Percentiles rank a stretch among this genome's conserved stretches.
These are phyloP conservation scores for Geotrichum cucujoidarum DNA, from an alignment of 1,139 yeast genomes.

Conservation along the genomic window DNA sequence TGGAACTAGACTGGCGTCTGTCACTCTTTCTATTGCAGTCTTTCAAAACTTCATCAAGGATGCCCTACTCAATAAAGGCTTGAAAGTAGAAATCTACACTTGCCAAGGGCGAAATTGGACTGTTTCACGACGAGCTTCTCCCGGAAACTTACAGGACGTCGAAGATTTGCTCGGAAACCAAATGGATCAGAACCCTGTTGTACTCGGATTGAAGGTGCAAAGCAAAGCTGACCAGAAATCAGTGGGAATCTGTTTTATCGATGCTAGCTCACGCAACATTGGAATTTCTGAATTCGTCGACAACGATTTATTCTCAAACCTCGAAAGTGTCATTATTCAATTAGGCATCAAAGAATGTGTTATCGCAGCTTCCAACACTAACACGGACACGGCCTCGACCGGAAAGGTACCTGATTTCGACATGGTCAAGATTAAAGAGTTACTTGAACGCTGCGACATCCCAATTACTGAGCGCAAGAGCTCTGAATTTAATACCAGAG, in stretches of 20 bases:
- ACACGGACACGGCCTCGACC: conserved; percentile 28
- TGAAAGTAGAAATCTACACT: conserved; percentile 71
- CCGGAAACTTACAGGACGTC: conserved; percentile 82
- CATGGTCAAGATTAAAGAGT: conserved; percentile 42
- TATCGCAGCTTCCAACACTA: conserved; percentile 43
- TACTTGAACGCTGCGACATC: conserved; percentile 68
- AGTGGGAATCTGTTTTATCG: conserved; percentile 79
- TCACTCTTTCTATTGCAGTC: conserved; percentile 73
- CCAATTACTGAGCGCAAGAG: conserved; percentile 59
- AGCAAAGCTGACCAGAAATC: conserved; percentile 46
- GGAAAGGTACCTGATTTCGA: conserved; percentile 33
- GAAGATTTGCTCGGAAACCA: conserved; percentile 62
- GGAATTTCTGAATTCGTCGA: conserved; percentile 80
- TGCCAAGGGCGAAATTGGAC: conserved; percentile 45
- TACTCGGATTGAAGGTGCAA: conserved; percentile 62
- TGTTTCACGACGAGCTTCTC: conserved; percentile 64
- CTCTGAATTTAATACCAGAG: conserved; percentile 53
- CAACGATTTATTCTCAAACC: conserved; percentile 77
- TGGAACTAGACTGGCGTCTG: conserved; percentile 52
- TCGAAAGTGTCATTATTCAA: conserved; percentile 82
- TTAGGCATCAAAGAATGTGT: conserved; percentile 83
- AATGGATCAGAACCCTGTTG: conserved; percentile 56
- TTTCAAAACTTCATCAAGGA: conserved; percentile 60
- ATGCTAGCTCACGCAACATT: conserved; percentile 58
- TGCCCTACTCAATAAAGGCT: conserved; percentile 65